phyloP scores from a whole-genome alignment of 2,329 filamentous ascomycete species.

The Xylaria sp. region DNA sequence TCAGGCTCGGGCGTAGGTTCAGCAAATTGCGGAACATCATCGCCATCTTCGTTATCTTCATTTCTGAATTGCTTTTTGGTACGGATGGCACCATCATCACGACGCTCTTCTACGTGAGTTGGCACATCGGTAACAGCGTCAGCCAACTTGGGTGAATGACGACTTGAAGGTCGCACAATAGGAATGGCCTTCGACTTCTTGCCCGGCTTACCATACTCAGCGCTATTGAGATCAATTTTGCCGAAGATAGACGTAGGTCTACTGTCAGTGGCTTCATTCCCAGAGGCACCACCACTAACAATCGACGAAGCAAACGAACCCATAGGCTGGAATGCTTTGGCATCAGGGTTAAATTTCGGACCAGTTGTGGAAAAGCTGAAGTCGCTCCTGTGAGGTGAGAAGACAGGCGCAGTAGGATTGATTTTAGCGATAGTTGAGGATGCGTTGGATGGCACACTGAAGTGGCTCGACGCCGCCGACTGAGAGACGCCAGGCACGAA shows the following conservation, averaged over 20 bases:
- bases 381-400: constrained; percentile 74
- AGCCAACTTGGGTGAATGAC: constrained; percentile 48
- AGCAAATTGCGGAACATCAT: constrained; percentile 81
- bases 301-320: constrained; percentile 60
- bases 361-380: constrained; percentile 67
- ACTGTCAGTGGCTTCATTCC: constrained; percentile 56
- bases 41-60: constrained; percentile 68
- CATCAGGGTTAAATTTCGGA: constrained; percentile 79
- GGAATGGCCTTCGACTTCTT: constrained; percentile 87
- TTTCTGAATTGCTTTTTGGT: constrained; percentile 78
- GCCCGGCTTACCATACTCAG: constrained; percentile 71
- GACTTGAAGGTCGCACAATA: constrained; percentile 75
- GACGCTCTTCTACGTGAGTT: constrained; percentile 66
- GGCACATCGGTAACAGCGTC: constrained; percentile 39
- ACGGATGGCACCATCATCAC: constrained; percentile 74
- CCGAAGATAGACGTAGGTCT: constrained; percentile 71
- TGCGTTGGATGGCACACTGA: constrained; percentile 55
- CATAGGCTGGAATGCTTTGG: constrained; percentile 78
- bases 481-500: constrained; percentile 51
- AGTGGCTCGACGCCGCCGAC: constrained; percentile 54
- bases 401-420: constrained; percentile 75
- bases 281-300: constrained; percentile 58
- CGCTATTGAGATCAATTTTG: constrained; percentile 71
- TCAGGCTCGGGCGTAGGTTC: constrained; percentile 56
- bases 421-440: constrained; percentile 62